Evolutionary conservation across 2,329 filamentous ascomycete species (phyloP), one percentile per base, ranked within the genome.

Genomic region (Claviceps sp.): DNA sequence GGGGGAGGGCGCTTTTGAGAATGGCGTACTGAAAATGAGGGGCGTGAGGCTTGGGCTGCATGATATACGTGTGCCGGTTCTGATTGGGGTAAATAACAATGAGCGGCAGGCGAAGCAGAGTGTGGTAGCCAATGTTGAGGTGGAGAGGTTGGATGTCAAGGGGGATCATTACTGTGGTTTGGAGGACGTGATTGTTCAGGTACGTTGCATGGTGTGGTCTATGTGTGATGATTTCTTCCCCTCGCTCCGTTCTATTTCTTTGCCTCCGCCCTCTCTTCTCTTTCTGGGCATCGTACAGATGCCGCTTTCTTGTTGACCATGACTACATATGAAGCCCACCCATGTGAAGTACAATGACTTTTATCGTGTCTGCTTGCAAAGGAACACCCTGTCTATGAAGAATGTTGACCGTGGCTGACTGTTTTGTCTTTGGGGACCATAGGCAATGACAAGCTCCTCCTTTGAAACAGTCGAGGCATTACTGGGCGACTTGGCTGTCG

Each of bases 61-160:
- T 47, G 73, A 76, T 19, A 63, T 89, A 49, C 74, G 73, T 40
- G 73, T 88, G 10, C 82, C 85, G 26, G 81, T 80, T 37, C 64
- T 90, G 48, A 78, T 90, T 47, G 86, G 86, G 1, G 77, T 90
- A 30, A 89, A 90, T 60, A 65, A 70, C 22, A 85, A 89, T 59
- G 86, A 90, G 72, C 71, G 86, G 56, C 57, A 68, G 39, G 75
- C 73, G 3, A 85, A 80, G 66, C 85, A 89, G 67, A 75, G 84
- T 50, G 75, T 88, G 1, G 67, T 84, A 16, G 74, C 78, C 10
- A 82, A 77, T 52, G 63, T 87, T 11, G 77, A 79, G 63, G 68
- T 88, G 48, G 82, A 87, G 52, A 67, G 69, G 49, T 71, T 75
- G 46, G 62, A 68, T 41, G 63, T 63, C 56, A 58, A 11, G 64